Percentiles rank a stretch among this genome's conserved stretches.
Conservation (phyloP, 2,329 filamentous ascomycete genomes). For the Cordyceps militaris region DNA sequence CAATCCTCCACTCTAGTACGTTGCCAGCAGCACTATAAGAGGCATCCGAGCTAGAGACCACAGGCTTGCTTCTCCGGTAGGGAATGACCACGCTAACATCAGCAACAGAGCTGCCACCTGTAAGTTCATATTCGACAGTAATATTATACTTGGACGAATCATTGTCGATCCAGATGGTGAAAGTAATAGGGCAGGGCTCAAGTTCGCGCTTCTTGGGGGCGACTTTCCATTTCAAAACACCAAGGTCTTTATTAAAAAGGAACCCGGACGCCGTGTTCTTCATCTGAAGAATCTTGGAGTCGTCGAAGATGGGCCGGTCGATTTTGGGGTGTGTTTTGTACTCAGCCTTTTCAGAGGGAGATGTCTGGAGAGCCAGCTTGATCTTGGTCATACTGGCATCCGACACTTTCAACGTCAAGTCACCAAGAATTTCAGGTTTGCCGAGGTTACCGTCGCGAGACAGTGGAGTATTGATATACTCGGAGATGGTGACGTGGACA, state of each 20-base stretch:
- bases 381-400: slow-evolving; percentile 87
- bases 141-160: slow-evolving; percentile 77
- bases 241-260: slow-evolving; percentile 88
- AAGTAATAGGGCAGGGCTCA: slow-evolving; percentile 81
- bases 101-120: slow-evolving; percentile 67
- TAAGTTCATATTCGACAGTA: slow-evolving; percentile 93
- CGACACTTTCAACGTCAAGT: slow-evolving; percentile 83
- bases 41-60: slow-evolving; percentile 87
- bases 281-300: slow-evolving; percentile 77
- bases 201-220: slow-evolving; percentile 73
- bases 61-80: slow-evolving; percentile 75
- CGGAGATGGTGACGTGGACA: slow-evolving; percentile 80
- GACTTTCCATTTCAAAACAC: slow-evolving; percentile 87
- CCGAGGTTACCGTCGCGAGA: slow-evolving; percentile 79
- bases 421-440: slow-evolving; percentile 87
- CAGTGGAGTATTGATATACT: slow-evolving; percentile 84
- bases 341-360: slow-evolving; percentile 75
- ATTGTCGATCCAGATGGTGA: slow-evolving; percentile 97
- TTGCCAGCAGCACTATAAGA: slow-evolving; percentile 91
- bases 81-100: slow-evolving; percentile 87
- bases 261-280: slow-evolving; percentile 84
- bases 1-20: slow-evolving; percentile 88
- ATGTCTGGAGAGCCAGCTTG: slow-evolving; percentile 72
- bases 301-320: slow-evolving; percentile 80
- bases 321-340: slow-evolving; percentile 97